phyloP scores from a whole-genome alignment of 805 yeast species.

The Cyberlindnera americana region DNA sequence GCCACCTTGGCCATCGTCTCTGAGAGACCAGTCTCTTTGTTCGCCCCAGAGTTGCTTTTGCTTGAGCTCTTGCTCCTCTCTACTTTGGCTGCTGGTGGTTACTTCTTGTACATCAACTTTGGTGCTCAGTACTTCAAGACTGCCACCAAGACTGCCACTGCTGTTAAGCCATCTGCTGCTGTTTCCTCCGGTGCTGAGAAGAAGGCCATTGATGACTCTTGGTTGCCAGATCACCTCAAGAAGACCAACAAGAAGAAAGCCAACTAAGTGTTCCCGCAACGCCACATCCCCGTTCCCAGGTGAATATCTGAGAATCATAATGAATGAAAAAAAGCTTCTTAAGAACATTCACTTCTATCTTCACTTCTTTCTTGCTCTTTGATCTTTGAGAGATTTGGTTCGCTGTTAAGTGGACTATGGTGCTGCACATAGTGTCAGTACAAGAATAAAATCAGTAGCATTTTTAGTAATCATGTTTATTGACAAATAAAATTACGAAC shows the following conservation, averaged over 20 bases:
- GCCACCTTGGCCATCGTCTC: conserved; percentile 54
- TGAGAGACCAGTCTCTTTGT: conserved; percentile 65
- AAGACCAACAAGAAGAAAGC: conserved; percentile 29
- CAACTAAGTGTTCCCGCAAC: conserved; percentile 5
- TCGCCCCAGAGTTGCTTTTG: conserved; percentile 68
- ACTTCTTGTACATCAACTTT: conserved; percentile 41
- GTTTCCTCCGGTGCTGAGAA: conserved; percentile 28
- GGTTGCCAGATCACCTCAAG: conserved; percentile 59
- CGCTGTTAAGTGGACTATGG: not conserved
- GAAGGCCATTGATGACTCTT: conserved; percentile 41
- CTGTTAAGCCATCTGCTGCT: conserved; percentile 15
- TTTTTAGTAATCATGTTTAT: not conserved
- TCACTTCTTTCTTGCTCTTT: conserved; percentile 3
- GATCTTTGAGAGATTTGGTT: conserved; percentile 5
- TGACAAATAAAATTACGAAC: too few species aligned
- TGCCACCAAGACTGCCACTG: conserved; percentile 26
- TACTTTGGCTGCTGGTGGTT: conserved; percentile 47
- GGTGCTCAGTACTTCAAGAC: conserved; percentile 44
- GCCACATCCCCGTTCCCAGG: too few species aligned
- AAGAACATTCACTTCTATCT: not conserved
- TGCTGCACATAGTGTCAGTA: not conserved
- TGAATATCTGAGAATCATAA: too few species aligned
- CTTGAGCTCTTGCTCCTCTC: conserved; percentile 52
- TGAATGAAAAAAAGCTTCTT: too few species aligned
- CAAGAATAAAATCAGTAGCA: not conserved